These are phyloP conservation scores for Didymellaceae sp. DNA, from an alignment of 2,329 filamentous ascomycete species.

Conservation along the genomic window DNA sequence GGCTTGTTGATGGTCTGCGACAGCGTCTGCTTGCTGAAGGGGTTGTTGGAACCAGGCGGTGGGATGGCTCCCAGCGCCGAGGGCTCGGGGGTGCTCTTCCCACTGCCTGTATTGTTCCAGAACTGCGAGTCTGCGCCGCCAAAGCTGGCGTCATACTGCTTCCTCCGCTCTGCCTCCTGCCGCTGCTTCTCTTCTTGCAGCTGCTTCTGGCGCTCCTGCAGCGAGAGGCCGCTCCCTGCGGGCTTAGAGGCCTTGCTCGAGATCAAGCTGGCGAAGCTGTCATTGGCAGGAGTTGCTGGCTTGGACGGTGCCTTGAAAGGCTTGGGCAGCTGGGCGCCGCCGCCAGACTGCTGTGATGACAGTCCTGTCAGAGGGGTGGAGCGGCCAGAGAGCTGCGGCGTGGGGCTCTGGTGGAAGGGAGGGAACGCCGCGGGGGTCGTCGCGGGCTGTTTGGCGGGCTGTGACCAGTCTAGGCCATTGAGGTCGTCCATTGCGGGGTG, in stretches of 20 bases:
- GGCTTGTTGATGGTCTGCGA: slow-evolving; percentile 49
- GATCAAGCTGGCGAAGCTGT: slow-evolving; percentile 81
- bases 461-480: slow-evolving; percentile 56
- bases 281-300: slow-evolving; percentile 58
- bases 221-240: slow-evolving; percentile 70
- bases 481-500: slow-evolving; percentile 56
- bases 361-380: slow-evolving; percentile 48
- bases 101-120: slow-evolving; percentile 74
- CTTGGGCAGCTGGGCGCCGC: slow-evolving; percentile 42
- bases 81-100: slow-evolving; percentile 57
- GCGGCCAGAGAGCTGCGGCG: slow-evolving; percentile 50
- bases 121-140: slow-evolving; percentile 71
- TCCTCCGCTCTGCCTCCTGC: slow-evolving; percentile 76
- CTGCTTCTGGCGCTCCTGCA: slow-evolving; percentile 69
- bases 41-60: slow-evolving; percentile 27
- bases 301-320: slow-evolving; percentile 59
- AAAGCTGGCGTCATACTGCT: slow-evolving; percentile 77
- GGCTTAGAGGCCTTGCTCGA: slow-evolving; percentile 66
- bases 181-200: slow-evolving; percentile 79
- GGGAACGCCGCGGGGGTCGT: slow-evolving; percentile 41
- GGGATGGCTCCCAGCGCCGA: slow-evolving; percentile 32
- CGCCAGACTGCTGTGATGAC: slow-evolving; percentile 50
- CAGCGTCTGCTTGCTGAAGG: slow-evolving; percentile 34
- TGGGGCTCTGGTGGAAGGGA: slow-evolving; percentile 47
- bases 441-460: slow-evolving; percentile 36